Evolutionary conservation across 257 asterid genomes (phyloP).

Genomic region (Solanum infundibuliforme): DNA sequence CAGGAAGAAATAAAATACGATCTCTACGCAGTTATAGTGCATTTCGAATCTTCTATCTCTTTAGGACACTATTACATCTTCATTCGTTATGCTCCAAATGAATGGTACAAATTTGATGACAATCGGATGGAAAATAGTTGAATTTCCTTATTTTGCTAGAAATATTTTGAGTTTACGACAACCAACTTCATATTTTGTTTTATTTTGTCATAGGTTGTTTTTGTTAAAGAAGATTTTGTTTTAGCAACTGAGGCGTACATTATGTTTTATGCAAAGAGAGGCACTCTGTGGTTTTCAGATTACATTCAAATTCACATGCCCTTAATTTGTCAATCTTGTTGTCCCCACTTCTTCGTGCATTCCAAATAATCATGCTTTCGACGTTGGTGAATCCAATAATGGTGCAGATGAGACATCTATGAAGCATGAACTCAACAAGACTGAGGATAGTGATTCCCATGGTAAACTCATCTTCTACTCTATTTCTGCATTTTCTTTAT

Average conservation of each 20-base stretch:
- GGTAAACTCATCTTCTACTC: slow-evolving; percentile 24
- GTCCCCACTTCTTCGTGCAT: slow-evolving; percentile 5
- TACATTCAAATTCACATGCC: slow-evolving; percentile 36
- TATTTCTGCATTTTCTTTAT: not conserved
- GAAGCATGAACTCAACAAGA: slow-evolving; percentile 4
- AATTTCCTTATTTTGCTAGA: not conserved
- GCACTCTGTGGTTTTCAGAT: slow-evolving; percentile 49
- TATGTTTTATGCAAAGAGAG: slow-evolving; percentile 62
- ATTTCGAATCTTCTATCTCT: slow-evolving; percentile 42
- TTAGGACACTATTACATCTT: slow-evolving; percentile 76
- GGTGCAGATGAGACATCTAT: slow-evolving; percentile 5
- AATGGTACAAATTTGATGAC: slow-evolving; percentile 81
- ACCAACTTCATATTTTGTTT: not conserved
- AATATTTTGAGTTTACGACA: not conserved
- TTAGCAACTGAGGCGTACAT: slow-evolving; percentile 70
- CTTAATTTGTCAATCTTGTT: slow-evolving; percentile 5
- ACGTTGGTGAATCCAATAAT: not conserved
- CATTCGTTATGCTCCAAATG: slow-evolving; percentile 38
- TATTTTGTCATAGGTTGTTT: not conserved
- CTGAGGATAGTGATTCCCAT: slow-evolving; percentile 27
- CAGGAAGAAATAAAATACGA: slow-evolving; percentile 58
- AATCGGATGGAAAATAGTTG: slow-evolving; percentile 10
- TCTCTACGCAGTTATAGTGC: slow-evolving; percentile 75
- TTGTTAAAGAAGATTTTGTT: slow-evolving; percentile 47
- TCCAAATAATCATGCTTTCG: not conserved